Percentiles rank a stretch among this genome's conserved stretches.
Conservation (phyloP, 2,329 filamentous ascomycete genomes). For the Helminthosporium solani region DNA sequence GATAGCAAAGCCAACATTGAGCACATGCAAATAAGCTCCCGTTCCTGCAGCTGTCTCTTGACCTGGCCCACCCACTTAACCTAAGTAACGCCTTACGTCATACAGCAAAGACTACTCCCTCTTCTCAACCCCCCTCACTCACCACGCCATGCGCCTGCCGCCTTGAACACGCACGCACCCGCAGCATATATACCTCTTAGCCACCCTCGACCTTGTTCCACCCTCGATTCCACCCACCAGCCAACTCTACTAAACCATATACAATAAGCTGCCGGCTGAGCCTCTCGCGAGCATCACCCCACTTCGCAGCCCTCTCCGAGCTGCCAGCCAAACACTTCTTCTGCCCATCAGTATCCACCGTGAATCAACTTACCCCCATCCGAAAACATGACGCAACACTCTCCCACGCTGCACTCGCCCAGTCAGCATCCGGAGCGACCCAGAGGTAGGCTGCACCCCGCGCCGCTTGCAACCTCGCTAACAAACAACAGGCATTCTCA, state of each 20-base stretch:
- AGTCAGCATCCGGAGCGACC: conserved; percentile 45
- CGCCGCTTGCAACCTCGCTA: conserved; percentile 6
- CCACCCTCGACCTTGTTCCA: neutral
- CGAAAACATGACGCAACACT: conserved; percentile 37
- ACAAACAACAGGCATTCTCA: conserved; percentile 75
- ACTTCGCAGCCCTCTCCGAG: conserved; percentile 4
- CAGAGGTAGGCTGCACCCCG: conserved; percentile 39
- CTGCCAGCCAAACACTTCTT: neutral
- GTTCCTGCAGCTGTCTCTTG: neutral
- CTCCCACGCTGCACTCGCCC: conserved; percentile 38
- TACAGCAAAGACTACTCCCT: no score
- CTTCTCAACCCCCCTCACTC: no score
- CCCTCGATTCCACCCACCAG: neutral
- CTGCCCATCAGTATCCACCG: conserved; percentile 2
- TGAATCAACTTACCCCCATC: conserved; percentile 8
- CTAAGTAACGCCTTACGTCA: no score
- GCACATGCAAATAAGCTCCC: neutral
- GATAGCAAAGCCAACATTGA: neutral
- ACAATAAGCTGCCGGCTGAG: neutral
- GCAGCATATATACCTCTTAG: neutral
- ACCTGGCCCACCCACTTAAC: neutral
- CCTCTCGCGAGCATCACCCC: conserved; percentile 6
- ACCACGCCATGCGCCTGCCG: neutral
- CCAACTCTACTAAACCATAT: neutral
- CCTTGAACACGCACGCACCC: neutral